Percentiles rank a stretch among this genome's conserved stretches.
These are phyloP conservation scores for Penicillium rolfsii DNA, from an alignment of 2,329 filamentous ascomycete genomes.

Conservation along the genomic window DNA sequence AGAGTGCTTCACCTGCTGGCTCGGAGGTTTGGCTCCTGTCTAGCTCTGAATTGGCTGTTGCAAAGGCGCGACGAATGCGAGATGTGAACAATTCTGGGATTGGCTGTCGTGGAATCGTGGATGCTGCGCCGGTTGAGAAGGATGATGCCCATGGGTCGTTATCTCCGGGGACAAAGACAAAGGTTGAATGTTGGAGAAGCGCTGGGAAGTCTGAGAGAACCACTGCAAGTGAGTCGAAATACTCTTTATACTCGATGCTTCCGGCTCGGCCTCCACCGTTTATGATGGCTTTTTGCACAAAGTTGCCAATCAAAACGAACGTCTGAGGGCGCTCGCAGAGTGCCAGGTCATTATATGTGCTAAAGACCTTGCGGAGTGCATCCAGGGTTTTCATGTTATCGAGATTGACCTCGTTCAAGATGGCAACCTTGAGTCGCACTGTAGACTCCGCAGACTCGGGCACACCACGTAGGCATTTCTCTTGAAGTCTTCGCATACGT, in stretches of 20 bases:
- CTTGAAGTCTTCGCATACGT: conserved; percentile 81
- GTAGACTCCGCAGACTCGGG: conserved; percentile 34
- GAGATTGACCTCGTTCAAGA: conserved; percentile 83
- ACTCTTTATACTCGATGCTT: conserved; percentile 95
- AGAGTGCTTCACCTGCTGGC: conserved; percentile 73
- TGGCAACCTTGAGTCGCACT: conserved; percentile 61
- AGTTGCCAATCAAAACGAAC: conserved; percentile 86
- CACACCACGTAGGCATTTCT: conserved; percentile 60
- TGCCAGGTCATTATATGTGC: conserved; percentile 69
- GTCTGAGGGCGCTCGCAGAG: conserved; percentile 70
- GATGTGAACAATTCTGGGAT: conserved; percentile 91
- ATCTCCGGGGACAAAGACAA: conserved; percentile 92
- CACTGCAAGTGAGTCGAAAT: conserved; percentile 84
- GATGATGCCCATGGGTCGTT: conserved; percentile 96
- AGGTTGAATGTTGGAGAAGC: conserved; percentile 77
- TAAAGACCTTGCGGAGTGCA: conserved; percentile 77
- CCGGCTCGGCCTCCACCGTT: conserved; percentile 71
- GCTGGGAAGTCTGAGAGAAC: conserved; percentile 81
- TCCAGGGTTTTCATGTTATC: conserved; percentile 81
- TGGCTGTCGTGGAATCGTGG: conserved; percentile 51
- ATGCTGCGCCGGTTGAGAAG: conserved; percentile 60
- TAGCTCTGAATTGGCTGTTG: conserved; percentile 72
- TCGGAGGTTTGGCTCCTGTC: conserved; percentile 55
- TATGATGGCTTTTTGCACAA: conserved; percentile 63
- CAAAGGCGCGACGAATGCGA: conserved; percentile 78